phyloP scores from a whole-genome alignment of 1,139 yeast species.

The Wickerhamomyces sp. region DNA sequence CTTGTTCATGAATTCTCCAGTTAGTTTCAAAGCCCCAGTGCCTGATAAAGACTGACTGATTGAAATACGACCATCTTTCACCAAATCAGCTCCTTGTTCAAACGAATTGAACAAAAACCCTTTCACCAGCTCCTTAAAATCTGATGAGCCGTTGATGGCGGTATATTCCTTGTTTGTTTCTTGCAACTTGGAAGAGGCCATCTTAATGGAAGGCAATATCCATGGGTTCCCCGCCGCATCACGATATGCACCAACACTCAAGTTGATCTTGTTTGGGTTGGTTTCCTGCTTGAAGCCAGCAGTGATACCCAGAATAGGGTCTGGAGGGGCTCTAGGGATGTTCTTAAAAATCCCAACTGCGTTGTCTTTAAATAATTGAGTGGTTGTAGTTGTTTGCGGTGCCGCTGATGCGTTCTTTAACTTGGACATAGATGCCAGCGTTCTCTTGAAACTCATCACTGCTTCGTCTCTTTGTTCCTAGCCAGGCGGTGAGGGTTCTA shows the following conservation, averaged over 20 bases:
- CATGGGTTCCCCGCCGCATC: slow-evolving; percentile 82
- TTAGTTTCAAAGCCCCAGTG: slow-evolving; percentile 90
- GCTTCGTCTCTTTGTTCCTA: background rate
- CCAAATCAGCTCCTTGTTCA: slow-evolving; percentile 32
- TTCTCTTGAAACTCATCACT: slow-evolving; percentile 1
- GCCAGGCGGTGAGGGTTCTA: background rate
- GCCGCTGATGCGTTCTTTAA: background rate
- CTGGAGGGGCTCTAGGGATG: slow-evolving; percentile 44
- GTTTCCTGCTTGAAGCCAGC: slow-evolving; percentile 52
- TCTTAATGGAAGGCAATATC: slow-evolving; percentile 76
- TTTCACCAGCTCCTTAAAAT: slow-evolving; percentile 64
- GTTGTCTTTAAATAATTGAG: background rate
- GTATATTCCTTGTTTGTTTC: slow-evolving; percentile 66
- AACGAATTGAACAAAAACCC: slow-evolving; percentile 62
- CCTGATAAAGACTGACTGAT: slow-evolving; percentile 89
- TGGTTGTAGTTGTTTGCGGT: background rate
- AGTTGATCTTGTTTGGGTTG: slow-evolving; percentile 67
- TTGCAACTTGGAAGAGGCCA: slow-evolving; percentile 45
- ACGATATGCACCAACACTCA: slow-evolving; percentile 92
- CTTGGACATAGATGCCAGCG: slow-evolving; percentile 1
- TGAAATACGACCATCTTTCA: slow-evolving; percentile 41
- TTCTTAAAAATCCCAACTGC: slow-evolving; percentile 6
- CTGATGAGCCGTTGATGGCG: slow-evolving; percentile 68
- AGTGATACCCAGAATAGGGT: slow-evolving; percentile 65
- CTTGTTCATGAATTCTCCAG: slow-evolving; percentile 61